These are phyloP conservation scores for Pezicula carpinea DNA, from an alignment of 2,329 filamentous ascomycete species.

Conservation along the genomic window DNA sequence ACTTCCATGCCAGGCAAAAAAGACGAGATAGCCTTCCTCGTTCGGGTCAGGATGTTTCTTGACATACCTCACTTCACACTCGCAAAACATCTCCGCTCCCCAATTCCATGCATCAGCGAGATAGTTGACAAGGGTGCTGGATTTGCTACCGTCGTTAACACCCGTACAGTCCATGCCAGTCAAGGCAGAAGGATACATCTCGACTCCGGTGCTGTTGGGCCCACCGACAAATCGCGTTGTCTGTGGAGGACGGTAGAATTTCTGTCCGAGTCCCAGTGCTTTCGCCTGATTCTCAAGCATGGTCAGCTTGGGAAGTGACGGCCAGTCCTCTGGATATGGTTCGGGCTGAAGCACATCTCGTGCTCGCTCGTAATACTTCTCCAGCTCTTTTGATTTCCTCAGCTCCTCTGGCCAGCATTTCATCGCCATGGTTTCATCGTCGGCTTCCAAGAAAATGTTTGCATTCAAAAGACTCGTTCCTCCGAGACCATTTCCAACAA, in stretches of 20 bases:
- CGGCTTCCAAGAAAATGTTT: conserved; percentile 60
- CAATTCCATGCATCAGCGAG: conserved; percentile 67
- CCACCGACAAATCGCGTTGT: conserved; percentile 60
- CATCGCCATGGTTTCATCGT: conserved; percentile 47
- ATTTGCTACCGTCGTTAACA: conserved; percentile 65
- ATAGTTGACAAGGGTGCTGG: conserved; percentile 61
- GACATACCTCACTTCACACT: conserved; percentile 61
- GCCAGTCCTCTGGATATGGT: conserved; percentile 53
- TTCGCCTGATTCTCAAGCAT: conserved; percentile 54
- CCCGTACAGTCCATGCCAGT: conserved; percentile 61
- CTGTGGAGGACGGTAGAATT: conserved; percentile 52
- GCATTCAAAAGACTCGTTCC: conserved; percentile 64
- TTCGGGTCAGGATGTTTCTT: conserved; percentile 42
- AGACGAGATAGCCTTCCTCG: conserved; percentile 55
- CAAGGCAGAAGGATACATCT: conserved; percentile 55
- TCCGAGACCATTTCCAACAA: conserved; percentile 45
- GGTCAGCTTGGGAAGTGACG: conserved; percentile 51
- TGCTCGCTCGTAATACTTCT: conserved; percentile 53
- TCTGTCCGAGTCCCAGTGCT: conserved; percentile 42
- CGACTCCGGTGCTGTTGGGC: conserved; percentile 58
- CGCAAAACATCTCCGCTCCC: conserved; percentile 68
- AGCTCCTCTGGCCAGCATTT: conserved; percentile 57
- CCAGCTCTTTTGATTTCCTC: conserved; percentile 36
- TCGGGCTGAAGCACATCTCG: conserved; percentile 52
- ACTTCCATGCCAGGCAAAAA: conserved; percentile 59